phyloP scores from a whole-genome alignment of 2,329 filamentous ascomycete genomes.

The Scedosporium aurantiacum region DNA sequence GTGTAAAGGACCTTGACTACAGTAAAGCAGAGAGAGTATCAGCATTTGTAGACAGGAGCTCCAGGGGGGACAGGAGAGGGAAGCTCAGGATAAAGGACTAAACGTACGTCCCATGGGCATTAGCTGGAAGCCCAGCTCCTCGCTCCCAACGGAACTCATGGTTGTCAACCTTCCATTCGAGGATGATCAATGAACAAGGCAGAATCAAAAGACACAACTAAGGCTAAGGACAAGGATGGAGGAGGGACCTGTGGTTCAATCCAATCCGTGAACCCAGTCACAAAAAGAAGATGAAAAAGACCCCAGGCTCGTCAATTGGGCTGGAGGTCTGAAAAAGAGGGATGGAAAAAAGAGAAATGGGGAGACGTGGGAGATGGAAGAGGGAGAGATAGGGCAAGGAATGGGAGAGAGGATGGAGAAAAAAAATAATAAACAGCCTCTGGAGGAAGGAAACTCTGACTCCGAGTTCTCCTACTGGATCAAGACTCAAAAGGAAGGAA shows the following conservation, averaged over 20 bases:
- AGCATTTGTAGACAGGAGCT: not conserved
- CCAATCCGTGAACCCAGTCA: too few species aligned
- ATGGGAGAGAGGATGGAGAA: too few species aligned
- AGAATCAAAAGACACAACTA: not conserved
- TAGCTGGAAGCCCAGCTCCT: slow-evolving; percentile 42
- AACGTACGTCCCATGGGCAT: slow-evolving; percentile 58
- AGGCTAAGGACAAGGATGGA: not conserved
- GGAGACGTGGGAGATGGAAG: too few species aligned
- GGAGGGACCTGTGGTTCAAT: too few species aligned
- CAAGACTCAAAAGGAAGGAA: too few species aligned
- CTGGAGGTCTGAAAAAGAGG: too few species aligned
- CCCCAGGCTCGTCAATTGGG: too few species aligned
- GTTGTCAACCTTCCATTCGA: slow-evolving; percentile 6
- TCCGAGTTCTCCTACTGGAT: too few species aligned
- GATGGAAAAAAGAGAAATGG: too few species aligned
- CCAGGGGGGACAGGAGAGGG: not conserved
- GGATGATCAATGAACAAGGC: not conserved
- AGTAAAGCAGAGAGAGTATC: not conserved
- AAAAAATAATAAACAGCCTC: too few species aligned
- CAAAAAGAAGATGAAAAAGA: not conserved
- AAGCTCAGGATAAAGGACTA: slow-evolving; percentile 3
- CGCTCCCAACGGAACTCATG: slow-evolving; percentile 20
- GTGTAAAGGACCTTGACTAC: slow-evolving; percentile 77
- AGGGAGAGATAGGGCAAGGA: too few species aligned
- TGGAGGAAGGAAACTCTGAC: too few species aligned